Base-by-base conservation (phyloP, 2,329 filamentous ascomycete species). In the Aspergillus chevalieri region DNA sequence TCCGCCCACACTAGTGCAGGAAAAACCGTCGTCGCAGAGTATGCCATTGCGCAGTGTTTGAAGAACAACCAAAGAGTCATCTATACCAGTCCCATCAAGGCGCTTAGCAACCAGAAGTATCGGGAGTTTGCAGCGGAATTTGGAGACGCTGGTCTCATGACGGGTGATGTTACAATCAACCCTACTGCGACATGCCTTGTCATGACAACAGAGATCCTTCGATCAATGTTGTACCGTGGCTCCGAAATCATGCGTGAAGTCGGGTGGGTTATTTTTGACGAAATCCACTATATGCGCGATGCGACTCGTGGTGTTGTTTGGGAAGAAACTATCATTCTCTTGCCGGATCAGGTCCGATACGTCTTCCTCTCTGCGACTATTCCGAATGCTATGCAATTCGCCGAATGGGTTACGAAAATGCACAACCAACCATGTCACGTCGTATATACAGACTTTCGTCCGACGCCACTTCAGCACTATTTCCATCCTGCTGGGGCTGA, bases 231-330 rank as follows among this genome's bases (percentile, higher is more conserved):
- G 72, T 98, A 98, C 71, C 83, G 93, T 59, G 93, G 93, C 52
- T 97, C 93, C 0, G 93, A 98, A 74, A 97, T 98, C 57, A 98
- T 98, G 92, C 89, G 93, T 58, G 93, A 98, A 74, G 94, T 98
- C 1, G 91, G 87, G 12, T 98, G 93, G 93, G 94, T 98, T 1
- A 78, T 98, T 2, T 98, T 98, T 61, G 93, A 98, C 71, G 93
- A 98, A 71, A 95, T 98, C 54, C 93, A 98, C 71, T 98, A 98
- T 72, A 86, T 98, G 83, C 84, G 93, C 64, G 93, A 98, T 72
- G 94, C 94, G 71, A 81, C 83, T 46, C 82, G 93, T 71, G 93
- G 93, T 76, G 93, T 98, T 0, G 93, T 98, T 2, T 98, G 93
- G 93, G 93, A 98, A 70, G 93, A 98, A 75, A 97, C 93, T 36